These are phyloP conservation scores for Podila epigama DNA, from an alignment of 192 early-diverging fungal species.

Conservation along the genomic window DNA sequence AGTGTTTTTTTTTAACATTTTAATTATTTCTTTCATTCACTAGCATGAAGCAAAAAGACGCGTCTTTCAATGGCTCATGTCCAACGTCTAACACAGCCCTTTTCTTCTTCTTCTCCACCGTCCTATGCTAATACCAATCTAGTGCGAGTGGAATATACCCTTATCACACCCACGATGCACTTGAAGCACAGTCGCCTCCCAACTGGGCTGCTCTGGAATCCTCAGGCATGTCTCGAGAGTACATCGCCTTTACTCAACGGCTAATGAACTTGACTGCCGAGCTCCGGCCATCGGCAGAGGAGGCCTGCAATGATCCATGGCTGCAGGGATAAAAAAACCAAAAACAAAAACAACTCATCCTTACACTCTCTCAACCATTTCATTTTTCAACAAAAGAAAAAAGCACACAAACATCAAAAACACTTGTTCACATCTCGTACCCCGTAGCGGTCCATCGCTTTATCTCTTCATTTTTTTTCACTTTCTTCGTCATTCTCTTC, in stretches of 20 bases:
- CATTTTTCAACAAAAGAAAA: too few relatives aligned
- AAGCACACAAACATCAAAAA: too few relatives aligned
- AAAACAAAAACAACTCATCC: background rate
- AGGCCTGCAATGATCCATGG: constrained; percentile 43
- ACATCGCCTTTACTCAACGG: constrained; percentile 39
- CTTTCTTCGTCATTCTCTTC: too few relatives aligned
- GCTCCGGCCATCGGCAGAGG: constrained; percentile 32
- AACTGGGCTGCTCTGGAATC: constrained; percentile 43
- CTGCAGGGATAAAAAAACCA: constrained; percentile 2
- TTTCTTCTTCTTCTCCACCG: background rate
- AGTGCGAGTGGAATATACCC: constrained; percentile 49
- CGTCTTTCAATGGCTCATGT: background rate
- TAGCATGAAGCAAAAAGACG: background rate
- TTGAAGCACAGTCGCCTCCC: constrained; percentile 44
- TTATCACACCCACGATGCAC: constrained; percentile 43
- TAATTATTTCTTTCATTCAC: background rate
- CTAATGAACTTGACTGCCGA: constrained; percentile 48
- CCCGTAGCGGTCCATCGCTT: too few relatives aligned
- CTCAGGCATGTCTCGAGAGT: constrained; percentile 46
- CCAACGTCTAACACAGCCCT: background rate
- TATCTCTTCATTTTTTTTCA: too few relatives aligned
- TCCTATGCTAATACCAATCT: too few relatives aligned
- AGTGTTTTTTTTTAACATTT: constrained; percentile 1
- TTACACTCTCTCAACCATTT: too few relatives aligned
- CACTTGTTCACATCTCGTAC: too few relatives aligned